These are phyloP conservation scores for Colletotrichum paranaense DNA, from an alignment of 2,329 filamentous ascomycete genomes.

Conservation along the genomic window DNA sequence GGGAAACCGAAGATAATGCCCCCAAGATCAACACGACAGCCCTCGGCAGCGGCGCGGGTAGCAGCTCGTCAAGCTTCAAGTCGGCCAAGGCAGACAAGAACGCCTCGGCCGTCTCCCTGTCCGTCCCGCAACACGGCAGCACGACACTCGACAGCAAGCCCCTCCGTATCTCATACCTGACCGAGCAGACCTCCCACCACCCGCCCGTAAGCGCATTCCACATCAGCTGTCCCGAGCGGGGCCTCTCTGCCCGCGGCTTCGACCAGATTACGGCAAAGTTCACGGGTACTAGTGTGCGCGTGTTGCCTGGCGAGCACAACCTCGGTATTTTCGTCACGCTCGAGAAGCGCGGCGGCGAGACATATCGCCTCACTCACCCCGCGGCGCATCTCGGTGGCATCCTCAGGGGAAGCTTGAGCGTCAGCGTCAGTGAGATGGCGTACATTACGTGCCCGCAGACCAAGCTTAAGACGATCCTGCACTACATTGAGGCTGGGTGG, in stretches of 20 bases:
- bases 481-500: slow-evolving; percentile 96
- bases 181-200: slow-evolving; percentile 98
- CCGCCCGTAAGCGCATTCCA: slow-evolving; percentile 97
- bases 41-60: slow-evolving; percentile 51
- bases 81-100: slow-evolving; percentile 55
- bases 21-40: slow-evolving; percentile 69
- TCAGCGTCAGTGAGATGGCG: slow-evolving; percentile 90
- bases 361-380: slow-evolving; percentile 95
- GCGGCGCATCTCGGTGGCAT: slow-evolving; percentile 92
- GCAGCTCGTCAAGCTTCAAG: slow-evolving; percentile 61
- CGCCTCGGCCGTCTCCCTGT: slow-evolving; percentile 60
- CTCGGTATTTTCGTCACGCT: slow-evolving; percentile 94
- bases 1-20: slow-evolving; percentile 87
- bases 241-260: slow-evolving; percentile 87
- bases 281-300: slow-evolving; percentile 93
- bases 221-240: slow-evolving; percentile 91
- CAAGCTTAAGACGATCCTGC: slow-evolving; percentile 88
- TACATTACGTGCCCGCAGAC: slow-evolving; percentile 92
- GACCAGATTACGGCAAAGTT: slow-evolving; percentile 98
- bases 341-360: slow-evolving; percentile 83
- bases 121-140: slow-evolving; percentile 61
- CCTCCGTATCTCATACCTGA: slow-evolving; percentile 92
- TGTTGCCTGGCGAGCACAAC: slow-evolving; percentile 92
- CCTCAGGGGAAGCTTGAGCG: slow-evolving; percentile 85
- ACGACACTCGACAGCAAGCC: slow-evolving; percentile 56